A percentile compares a stretch with the other conserved stretches of the same genome.
Evolutionary conservation across 257 asterid species (phyloP).

Genomic region (Nicotiana obtusifolia): DNA sequence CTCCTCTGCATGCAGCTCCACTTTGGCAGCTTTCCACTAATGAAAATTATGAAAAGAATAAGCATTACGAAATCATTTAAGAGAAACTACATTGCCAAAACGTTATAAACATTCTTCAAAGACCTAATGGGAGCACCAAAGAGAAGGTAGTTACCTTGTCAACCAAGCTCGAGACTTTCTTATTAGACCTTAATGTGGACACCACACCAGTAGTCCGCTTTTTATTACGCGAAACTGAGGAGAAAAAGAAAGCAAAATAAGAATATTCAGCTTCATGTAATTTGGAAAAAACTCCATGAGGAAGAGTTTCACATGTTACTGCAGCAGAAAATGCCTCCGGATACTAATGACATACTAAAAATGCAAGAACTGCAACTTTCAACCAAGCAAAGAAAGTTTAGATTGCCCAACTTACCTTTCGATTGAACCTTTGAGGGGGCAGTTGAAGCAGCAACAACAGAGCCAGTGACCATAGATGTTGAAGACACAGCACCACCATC

Average conservation of each 20-base stretch:
- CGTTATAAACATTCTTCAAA: neutral
- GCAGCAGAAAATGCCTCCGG: neutral
- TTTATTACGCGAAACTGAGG: slow-evolving; percentile 63
- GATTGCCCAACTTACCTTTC: slow-evolving; percentile 45
- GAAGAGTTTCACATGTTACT: neutral
- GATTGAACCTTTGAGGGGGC: slow-evolving; percentile 50
- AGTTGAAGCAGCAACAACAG: slow-evolving; percentile 38
- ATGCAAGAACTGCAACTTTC: neutral
- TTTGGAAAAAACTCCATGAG: neutral
- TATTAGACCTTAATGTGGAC: slow-evolving; percentile 77
- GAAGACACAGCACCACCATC: slow-evolving; percentile 31
- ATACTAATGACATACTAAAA: neutral
- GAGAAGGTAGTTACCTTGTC: slow-evolving; percentile 61
- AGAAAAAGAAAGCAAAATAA: neutral
- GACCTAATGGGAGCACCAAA: neutral
- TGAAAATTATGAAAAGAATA: slow-evolving; percentile 22
- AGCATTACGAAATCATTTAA: neutral
- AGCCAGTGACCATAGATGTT: slow-evolving; percentile 27
- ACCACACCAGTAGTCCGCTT: slow-evolving; percentile 62
- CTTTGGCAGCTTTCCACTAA: slow-evolving; percentile 99
- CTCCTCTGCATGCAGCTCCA: slow-evolving; percentile 75
- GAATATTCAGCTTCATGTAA: neutral
- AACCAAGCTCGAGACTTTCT: slow-evolving; percentile 92
- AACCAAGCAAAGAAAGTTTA: neutral
- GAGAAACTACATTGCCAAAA: neutral